Base-by-base conservation (phyloP, 1,284 basidiomycete genomes). In the Heterobasidion irregulare region DNA sequence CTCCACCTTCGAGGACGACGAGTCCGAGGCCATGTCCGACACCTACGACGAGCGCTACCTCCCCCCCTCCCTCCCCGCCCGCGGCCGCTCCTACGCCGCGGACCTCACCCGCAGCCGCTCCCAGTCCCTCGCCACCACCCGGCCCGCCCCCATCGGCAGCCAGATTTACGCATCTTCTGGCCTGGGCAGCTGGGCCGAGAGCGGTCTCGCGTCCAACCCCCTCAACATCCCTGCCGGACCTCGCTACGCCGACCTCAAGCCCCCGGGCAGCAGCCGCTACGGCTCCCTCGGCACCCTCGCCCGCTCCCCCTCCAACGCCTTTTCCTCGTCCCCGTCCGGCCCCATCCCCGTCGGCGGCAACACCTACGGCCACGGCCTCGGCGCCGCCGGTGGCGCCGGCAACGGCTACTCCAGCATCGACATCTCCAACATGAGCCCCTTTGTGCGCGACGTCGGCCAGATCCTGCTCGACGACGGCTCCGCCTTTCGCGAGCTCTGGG, bases 341-440 rank as follows among this genome's bases (percentile, higher is more conserved):
- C 61, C 67, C 51, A 62, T 47, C 18, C 41, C 12, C 13, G 41
- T 44, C 41, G 16, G 16, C 41, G 13, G 16, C 41, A 6, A 6
- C 41, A 12, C n/a, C n/a, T n/a, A 6, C 2, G 41, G 41, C 41
- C 2, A 44, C 41, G 13, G 16, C 41, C 6, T 3, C 41, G 16
- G 41, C 16, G 41, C 41, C 16, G 41, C 2, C 16, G 47, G n/a
- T 6, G 13, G 67, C 58, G 66, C 68, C 57, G 68, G 71, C 61
- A 79, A 78, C 68, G 80, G 78, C 56, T 75, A 75, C 68, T 70
- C 73, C 47, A 74, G 72, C 64, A 76, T 72, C 44, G 88, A 89
- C 66, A 68, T 80, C 46, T 84, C 85, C 38, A 92, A 92, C 66
- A 87, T 89, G 78, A 83, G 80, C 58, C 89, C 89, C 0, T 90